Evolutionary conservation across 106 monocot genomes (phyloP).

Genomic region (Acorus gramineus): DNA sequence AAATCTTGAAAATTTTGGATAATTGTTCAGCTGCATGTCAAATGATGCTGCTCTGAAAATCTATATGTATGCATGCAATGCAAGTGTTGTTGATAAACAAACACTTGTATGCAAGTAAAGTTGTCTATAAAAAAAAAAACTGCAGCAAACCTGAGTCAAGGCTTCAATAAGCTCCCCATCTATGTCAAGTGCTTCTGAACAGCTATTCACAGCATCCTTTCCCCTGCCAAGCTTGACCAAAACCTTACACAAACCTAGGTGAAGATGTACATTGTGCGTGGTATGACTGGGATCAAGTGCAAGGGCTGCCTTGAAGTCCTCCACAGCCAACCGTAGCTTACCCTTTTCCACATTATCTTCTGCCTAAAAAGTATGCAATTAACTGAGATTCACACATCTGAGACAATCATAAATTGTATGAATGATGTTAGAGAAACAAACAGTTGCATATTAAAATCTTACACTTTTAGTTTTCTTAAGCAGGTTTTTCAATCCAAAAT

Average conservation of each 20-base stretch:
- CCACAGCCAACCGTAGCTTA: slow-evolving; percentile 71
- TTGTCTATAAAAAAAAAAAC: neutral
- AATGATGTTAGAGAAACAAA: no score
- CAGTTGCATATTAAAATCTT: slow-evolving; percentile 7
- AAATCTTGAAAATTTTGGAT: no score
- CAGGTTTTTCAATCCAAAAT: slow-evolving; percentile 96
- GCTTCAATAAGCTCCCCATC: slow-evolving; percentile 91
- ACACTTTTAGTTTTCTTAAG: slow-evolving; percentile 88
- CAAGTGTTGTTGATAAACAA: no score
- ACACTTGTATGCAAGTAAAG: slow-evolving; percentile 2
- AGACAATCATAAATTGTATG: no score
- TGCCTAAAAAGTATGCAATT: slow-evolving; percentile 37
- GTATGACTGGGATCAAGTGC: slow-evolving; percentile 63
- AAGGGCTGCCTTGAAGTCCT: slow-evolving; percentile 83
- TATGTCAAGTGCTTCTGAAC: slow-evolving; percentile 74
- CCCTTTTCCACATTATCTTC: slow-evolving; percentile 91
- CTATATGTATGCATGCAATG: no score
- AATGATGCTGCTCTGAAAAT: no score
- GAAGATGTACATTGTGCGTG: slow-evolving; percentile 81
- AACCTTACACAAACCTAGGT: slow-evolving; percentile 80
- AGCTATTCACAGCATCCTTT: slow-evolving; percentile 78
- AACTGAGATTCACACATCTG: no score
- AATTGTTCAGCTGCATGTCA: no score
- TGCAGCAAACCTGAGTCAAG: slow-evolving; percentile 49
- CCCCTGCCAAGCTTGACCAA: slow-evolving; percentile 94